Evolutionary conservation across 495 filamentous ascomycete species (phyloP).

Genomic region (Penicillium macrosclerotiorum): DNA sequence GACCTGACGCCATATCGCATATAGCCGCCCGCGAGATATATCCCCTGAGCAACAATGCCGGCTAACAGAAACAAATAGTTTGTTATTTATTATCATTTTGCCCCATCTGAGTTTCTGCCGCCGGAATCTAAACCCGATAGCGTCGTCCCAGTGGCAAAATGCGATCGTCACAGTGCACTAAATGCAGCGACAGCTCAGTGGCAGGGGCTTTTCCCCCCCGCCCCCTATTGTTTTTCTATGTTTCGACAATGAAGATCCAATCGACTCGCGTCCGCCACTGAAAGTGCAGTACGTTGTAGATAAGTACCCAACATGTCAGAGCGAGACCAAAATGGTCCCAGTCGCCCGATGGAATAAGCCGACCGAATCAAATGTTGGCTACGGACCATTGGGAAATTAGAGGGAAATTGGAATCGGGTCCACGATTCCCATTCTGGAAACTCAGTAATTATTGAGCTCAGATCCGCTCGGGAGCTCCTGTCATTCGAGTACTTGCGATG

Average conservation of each 20-base stretch:
- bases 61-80: neutral
- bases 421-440: no score
- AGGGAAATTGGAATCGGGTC: neutral
- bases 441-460: constrained; percentile 7
- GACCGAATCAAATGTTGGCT: constrained; percentile 2
- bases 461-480: constrained; percentile 9
- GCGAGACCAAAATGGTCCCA: no score
- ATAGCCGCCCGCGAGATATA: no score
- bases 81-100: no score
- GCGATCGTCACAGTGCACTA: constrained; percentile 4
- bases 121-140: neutral
- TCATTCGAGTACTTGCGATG: constrained; percentile 13
- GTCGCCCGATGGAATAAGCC: neutral
- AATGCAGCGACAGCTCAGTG: no score
- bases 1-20: no score
- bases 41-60: constrained; percentile 12
- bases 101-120: no score
- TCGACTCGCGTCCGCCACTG: no score
- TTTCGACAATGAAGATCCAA: neutral
- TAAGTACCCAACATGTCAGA: no score
- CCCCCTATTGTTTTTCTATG: neutral
- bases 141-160: constrained; percentile 12
- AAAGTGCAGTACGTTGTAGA: no score
- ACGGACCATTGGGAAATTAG: neutral
- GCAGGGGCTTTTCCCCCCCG: no score